Evolutionary conservation across 208 protist species (phyloP).

Genomic region (Trypanosoma scelopori): DNA sequence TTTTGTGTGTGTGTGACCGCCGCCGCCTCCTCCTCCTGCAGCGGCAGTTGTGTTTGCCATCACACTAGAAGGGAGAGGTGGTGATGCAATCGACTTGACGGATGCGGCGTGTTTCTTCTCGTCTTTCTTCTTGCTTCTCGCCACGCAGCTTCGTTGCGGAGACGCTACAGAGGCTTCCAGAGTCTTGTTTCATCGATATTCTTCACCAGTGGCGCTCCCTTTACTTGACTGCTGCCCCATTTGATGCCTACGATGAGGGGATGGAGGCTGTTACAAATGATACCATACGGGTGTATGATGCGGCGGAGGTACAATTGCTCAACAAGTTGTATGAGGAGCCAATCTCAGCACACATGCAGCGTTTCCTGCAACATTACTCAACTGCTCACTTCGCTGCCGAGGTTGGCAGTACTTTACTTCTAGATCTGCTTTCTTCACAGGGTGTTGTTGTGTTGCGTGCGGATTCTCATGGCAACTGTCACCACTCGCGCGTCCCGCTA

Average conservation of each 20-base stretch:
- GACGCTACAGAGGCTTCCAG: constrained; percentile 19
- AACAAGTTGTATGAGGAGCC: constrained; percentile 42
- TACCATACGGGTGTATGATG: constrained; percentile 4
- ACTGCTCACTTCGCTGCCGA: constrained; percentile 57
- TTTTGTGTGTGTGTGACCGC: constrained; percentile 2
- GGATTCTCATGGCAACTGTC: neutral
- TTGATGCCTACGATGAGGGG: neutral
- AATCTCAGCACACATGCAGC: neutral
- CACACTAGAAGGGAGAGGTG: constrained; percentile 3
- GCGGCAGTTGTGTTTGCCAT: neutral
- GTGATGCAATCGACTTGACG: neutral
- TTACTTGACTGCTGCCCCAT: neutral
- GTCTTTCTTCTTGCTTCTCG: constrained; percentile 1
- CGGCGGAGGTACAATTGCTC: constrained; percentile 44
- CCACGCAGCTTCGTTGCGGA: constrained; percentile 14
- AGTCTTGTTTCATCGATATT: constrained; percentile 39
- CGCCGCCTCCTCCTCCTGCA: neutral
- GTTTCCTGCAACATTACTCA: constrained; percentile 30
- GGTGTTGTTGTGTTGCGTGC: constrained; percentile 15
- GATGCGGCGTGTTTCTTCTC: constrained; percentile 4
- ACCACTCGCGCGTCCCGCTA: constrained; percentile 16
- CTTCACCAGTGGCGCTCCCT: constrained; percentile 10
- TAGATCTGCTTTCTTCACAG: constrained; percentile 28
- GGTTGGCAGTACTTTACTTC: constrained; percentile 31
- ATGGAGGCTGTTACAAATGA: neutral